Conservation (phyloP, 208 protist genomes). For the Crithidia mellificae region DNA sequence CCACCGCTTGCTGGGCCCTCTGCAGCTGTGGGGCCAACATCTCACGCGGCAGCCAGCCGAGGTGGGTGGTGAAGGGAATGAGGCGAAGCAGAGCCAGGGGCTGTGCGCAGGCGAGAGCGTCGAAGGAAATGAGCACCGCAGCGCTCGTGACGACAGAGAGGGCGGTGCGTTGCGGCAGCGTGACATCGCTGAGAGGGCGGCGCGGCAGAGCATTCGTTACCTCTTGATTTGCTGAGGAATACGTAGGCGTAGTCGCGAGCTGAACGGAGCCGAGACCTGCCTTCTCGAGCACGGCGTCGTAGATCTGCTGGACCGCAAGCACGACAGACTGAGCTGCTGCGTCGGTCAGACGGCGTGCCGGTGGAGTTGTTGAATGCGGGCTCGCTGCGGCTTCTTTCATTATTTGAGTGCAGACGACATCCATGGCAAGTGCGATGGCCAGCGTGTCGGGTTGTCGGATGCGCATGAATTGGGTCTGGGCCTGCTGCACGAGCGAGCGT, state of each 20-base stretch:
- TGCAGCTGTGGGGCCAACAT: conserved; percentile 16
- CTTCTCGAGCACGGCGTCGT: conserved; percentile 13
- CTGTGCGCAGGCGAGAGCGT: conserved; percentile 16
- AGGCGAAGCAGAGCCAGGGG: conserved; percentile 26
- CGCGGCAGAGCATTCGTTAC: neutral
- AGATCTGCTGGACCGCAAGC: conserved; percentile 14
- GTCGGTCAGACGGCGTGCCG: neutral
- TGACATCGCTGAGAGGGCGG: neutral
- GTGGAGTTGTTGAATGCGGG: neutral
- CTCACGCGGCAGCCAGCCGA: conserved; percentile 30
- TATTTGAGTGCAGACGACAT: conserved; percentile 21
- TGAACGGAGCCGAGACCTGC: conserved; percentile 15
- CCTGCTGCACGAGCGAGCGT: conserved; percentile 12
- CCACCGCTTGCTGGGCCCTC: conserved; percentile 19
- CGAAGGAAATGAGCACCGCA: conserved; percentile 19
- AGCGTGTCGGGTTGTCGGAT: conserved; percentile 48
- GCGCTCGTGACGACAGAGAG: conserved; percentile 22
- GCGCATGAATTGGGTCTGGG: conserved; percentile 24
- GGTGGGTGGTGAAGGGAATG: conserved; percentile 4
- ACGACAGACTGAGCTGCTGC: conserved; percentile 12
- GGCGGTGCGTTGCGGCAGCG: conserved; percentile 16
- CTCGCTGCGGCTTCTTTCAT: no score
- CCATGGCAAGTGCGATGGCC: conserved; percentile 39
- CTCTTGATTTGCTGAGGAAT: neutral
- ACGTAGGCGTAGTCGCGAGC: no score